Base-by-base conservation (phyloP, 805 yeast genomes). In the Yarrowia sp. region DNA sequence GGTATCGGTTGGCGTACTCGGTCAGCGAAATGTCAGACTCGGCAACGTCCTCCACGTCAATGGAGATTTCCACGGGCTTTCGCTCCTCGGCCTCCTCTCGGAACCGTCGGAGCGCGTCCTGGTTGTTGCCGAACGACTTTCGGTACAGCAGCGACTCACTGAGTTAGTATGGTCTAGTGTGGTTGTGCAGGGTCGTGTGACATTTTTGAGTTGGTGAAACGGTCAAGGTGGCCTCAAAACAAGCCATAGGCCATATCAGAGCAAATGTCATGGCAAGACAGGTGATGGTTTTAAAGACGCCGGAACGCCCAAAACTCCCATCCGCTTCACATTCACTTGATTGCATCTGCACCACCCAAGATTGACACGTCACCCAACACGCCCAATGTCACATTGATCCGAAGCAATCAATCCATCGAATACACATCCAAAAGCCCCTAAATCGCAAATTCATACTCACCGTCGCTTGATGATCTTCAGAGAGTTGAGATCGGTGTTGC, bases 1-100 rank as follows among this genome's bases (percentile, higher is more conserved):
- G 46, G 59, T 59, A 66, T 24, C 68, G 52, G 40, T 61, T 43
- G 36, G 67, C 66, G 36, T 66, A 65, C 49, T 66, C 68, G 36
- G 67, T 46, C 46, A 66, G 44, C 4, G 62, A 56, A 48, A 64
- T 44, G 41, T 67, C 68, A 12, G 44, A 54, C 30, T 54, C 66
- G 44, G 56, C 66, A 19, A 36, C 67, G 28, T 66, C 68, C 43
- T 65, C 66, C n/a, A 44, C 62, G 51, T 54, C 66, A 21, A 52
- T 62, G 17, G 59, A 40, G 36, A 65, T 56, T 14, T 40, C 66
- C 11, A 32, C 59, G 33, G 67, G 46, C 35, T 38, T 44, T 48
- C 46, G 49, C 38, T 62, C 54, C 48, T 40, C 65, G 32, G 64
- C 62, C 35, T 62, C 67, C 46, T 65, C 66, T 35, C 49, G 33